These are phyloP conservation scores for Aspergillus brasiliensis DNA, from an alignment of 2,329 filamentous ascomycete species.

Conservation along the genomic window DNA sequence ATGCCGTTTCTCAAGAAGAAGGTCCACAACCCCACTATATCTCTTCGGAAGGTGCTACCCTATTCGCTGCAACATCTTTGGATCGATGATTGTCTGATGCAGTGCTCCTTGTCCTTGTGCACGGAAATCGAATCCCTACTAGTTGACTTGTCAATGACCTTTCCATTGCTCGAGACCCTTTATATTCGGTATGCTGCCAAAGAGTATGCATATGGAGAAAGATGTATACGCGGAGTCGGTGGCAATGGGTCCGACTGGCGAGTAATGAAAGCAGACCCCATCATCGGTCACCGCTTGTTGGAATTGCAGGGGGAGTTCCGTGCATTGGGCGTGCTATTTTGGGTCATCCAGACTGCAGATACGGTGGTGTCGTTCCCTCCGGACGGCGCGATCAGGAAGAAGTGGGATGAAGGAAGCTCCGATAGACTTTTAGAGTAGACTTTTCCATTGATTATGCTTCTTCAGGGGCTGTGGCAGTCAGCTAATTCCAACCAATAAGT, in stretches of 20 bases:
- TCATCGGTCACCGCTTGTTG: too few relatives aligned
- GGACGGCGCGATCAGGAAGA: not conserved
- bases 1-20: not conserved
- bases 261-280: too few relatives aligned
- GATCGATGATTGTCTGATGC: not conserved
- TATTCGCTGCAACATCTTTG: not conserved
- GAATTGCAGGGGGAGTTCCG: not conserved
- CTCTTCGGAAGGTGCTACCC: not conserved
- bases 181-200: not conserved
- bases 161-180: not conserved
- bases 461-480: too few relatives aligned
- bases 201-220: not conserved
- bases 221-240: not conserved
- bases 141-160: not conserved
- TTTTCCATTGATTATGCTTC: too few relatives aligned
- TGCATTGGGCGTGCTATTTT: not conserved
- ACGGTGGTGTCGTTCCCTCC: not conserved
- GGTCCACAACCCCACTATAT: not conserved
- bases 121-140: not conserved
- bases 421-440: too few relatives aligned
- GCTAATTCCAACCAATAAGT: too few relatives aligned
- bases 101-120: not conserved
- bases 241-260: too few relatives aligned
- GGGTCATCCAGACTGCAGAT: not conserved
- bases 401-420: too few relatives aligned